Evolutionary conservation across 768 basidiomycete genomes (phyloP).

Genomic region (Gymnopilus dilepis): DNA sequence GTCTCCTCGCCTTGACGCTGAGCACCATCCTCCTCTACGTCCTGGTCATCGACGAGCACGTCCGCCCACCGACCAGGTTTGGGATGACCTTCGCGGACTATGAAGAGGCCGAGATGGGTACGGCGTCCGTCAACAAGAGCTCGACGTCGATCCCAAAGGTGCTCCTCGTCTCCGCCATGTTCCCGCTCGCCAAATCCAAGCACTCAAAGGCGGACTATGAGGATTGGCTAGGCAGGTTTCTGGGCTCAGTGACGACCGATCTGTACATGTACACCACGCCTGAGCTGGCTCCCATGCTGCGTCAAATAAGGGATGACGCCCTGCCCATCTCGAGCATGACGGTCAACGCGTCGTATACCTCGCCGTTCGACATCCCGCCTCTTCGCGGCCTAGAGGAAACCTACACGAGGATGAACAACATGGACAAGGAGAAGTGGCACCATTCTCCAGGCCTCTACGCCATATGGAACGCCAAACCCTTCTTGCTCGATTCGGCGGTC

Average conservation of each 20-base stretch:
- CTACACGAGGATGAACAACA: conserved; percentile 45
- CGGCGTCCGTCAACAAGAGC: not conserved
- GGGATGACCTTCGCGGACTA: not conserved
- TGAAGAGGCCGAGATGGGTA: conserved; percentile 2
- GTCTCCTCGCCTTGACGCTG: not conserved
- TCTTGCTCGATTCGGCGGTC: conserved; percentile 51
- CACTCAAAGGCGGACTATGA: conserved; percentile 50
- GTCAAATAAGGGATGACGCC: conserved; percentile 26
- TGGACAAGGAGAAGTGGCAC: conserved; percentile 40
- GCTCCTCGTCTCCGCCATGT: conserved; percentile 61
- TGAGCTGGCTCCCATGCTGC: conserved; percentile 39
- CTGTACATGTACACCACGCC: conserved; percentile 60
- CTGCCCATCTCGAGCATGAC: conserved; percentile 6
- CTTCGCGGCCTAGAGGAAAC: conserved; percentile 35
- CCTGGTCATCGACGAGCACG: not conserved
- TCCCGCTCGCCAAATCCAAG: conserved; percentile 55
- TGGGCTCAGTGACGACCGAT: conserved; percentile 49
- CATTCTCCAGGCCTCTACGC: conserved; percentile 57
- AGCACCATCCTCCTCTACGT: not conserved
- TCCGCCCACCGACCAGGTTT: not conserved
- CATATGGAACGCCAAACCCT: conserved; percentile 58
- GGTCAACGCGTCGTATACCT: conserved; percentile 49
- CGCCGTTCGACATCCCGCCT: conserved; percentile 55
- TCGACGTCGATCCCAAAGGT: conserved; percentile 29
- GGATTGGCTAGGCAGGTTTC: conserved; percentile 48